phyloP scores from a whole-genome alignment of 1,139 yeast species.

The Candida tetrigidarum region DNA sequence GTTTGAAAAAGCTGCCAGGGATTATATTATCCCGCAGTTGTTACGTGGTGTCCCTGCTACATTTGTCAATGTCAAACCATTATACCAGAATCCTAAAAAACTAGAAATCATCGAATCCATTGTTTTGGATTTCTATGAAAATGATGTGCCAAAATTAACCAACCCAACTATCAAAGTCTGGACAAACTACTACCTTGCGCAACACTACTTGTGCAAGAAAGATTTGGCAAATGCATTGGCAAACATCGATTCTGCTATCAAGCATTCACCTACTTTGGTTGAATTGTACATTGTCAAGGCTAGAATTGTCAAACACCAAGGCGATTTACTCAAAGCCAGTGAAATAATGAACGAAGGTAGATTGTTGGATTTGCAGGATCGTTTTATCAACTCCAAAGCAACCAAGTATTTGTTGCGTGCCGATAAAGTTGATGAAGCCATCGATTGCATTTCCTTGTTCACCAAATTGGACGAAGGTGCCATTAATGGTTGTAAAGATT shows the following conservation, averaged over 20 bases:
- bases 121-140: slow-evolving; percentile 51
- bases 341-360: slow-evolving; percentile 73
- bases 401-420: slow-evolving; percentile 86
- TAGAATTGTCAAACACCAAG: slow-evolving; percentile 74
- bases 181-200: slow-evolving; percentile 82
- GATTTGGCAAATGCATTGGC: slow-evolving; percentile 57
- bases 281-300: slow-evolving; percentile 85
- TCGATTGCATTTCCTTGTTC: slow-evolving; percentile 74
- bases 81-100: slow-evolving; percentile 61
- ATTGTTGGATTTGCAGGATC: slow-evolving; percentile 79
- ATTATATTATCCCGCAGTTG: slow-evolving; percentile 65
- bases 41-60: slow-evolving; percentile 89
- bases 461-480: slow-evolving; percentile 79
- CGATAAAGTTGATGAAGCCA: slow-evolving; percentile 76
- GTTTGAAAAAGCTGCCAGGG: slow-evolving; percentile 48
- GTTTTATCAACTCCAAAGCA: slow-evolving; percentile 88
- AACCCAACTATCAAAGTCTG: slow-evolving; percentile 67
- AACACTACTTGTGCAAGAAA: slow-evolving; percentile 66
- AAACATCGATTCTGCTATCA: slow-evolving; percentile 65
- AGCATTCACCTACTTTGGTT: slow-evolving; percentile 80
- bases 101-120: slow-evolving; percentile 53
- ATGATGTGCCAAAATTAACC: slow-evolving; percentile 25
- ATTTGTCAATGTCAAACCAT: slow-evolving; percentile 82
- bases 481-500: slow-evolving; percentile 81
- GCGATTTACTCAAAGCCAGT: slow-evolving; percentile 64